A percentile compares a stretch with the other conserved stretches of the same genome.
These are phyloP conservation scores for Rhodotorula mucilaginosa DNA, from an alignment of 1,284 basidiomycete genomes.

Conservation along the genomic window DNA sequence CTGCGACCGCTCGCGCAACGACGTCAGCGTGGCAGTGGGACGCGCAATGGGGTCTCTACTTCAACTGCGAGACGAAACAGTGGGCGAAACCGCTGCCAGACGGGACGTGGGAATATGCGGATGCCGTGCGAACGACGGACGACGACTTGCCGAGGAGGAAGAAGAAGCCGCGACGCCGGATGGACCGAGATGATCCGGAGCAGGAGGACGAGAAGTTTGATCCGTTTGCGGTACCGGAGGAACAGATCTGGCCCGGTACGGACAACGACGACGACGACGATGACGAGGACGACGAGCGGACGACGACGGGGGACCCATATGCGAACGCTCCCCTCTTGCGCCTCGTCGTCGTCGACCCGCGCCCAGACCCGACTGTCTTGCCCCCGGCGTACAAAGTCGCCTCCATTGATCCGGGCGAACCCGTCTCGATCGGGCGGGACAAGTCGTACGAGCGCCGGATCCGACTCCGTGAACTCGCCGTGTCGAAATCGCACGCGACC, in stretches of 20 bases:
- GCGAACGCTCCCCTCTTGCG: conserved; percentile 52
- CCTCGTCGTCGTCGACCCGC: conserved; percentile 23
- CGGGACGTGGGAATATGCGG: conserved; percentile 26
- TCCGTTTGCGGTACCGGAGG: conserved; percentile 11
- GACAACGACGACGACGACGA: conserved; percentile 2
- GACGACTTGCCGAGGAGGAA: neutral
- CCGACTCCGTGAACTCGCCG: conserved; percentile 29
- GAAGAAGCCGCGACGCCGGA: neutral
- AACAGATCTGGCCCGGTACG: conserved; percentile 30
- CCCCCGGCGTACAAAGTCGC: conserved; percentile 10
- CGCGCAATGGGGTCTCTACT: conserved; percentile 24
- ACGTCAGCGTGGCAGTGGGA: conserved; percentile 25
- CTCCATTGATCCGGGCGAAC: conserved; percentile 26
- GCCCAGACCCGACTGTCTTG: conserved; percentile 9
- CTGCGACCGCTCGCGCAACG: neutral
- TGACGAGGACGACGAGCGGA: neutral
- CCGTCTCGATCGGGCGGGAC: conserved; percentile 34
- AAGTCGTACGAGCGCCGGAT: conserved; percentile 31
- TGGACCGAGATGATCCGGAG: neutral
- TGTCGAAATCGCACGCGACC: conserved; percentile 27
- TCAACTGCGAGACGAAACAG: conserved; percentile 13
- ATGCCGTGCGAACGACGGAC: neutral
- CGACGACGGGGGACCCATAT: conserved; percentile 1
- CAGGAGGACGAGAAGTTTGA: conserved; percentile 7
- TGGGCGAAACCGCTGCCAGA: conserved; percentile 22